Conservation (phyloP, 805 yeast species). For the Allodekkera sacchari region DNA sequence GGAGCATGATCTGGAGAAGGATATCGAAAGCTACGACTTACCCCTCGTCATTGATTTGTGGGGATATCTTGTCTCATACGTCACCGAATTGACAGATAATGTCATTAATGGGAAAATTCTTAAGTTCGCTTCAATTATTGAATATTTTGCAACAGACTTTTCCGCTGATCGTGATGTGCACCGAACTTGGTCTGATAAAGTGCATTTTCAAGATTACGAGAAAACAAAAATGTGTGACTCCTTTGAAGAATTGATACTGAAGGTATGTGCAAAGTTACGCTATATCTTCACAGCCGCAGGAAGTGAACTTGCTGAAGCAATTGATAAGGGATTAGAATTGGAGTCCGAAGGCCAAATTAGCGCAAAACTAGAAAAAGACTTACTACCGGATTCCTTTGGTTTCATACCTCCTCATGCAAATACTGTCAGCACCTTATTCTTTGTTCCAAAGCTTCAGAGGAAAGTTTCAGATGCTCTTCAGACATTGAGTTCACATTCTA, state of each 20-base stretch:
- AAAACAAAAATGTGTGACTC: constrained; percentile 28
- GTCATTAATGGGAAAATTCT: constrained; percentile 32
- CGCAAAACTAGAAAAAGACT: constrained; percentile 1
- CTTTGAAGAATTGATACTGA: constrained; percentile 18
- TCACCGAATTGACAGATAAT: constrained; percentile 25
- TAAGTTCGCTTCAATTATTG: constrained; percentile 47
- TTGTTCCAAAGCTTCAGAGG: constrained; percentile 37
- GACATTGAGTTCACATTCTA: constrained; percentile 36
- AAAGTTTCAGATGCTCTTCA: constrained; percentile 26
- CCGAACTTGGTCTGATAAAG: too few species aligned
- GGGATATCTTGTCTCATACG: constrained; percentile 38
- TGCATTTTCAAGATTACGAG: constrained; percentile 36
- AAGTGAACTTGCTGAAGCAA: constrained; percentile 27
- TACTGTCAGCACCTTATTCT: constrained; percentile 49
- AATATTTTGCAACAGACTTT: constrained; percentile 42
- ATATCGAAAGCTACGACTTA: constrained; percentile 31
- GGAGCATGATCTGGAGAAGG: constrained; percentile 26
- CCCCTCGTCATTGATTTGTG: constrained; percentile 52
- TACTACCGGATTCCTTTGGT: constrained; percentile 29
- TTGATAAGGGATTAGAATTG: constrained; percentile 4
- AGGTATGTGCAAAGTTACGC: constrained; percentile 21
- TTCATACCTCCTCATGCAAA: constrained; percentile 61
- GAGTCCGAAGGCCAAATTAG: constrained; percentile 1
- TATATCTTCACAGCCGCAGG: constrained; percentile 26
- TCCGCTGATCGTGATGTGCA: constrained; percentile 14